Evolutionary conservation across 2,329 filamentous ascomycete species (phyloP), one percentile per base, ranked within the genome.

Genomic region (Ceratocystis papillata): DNA sequence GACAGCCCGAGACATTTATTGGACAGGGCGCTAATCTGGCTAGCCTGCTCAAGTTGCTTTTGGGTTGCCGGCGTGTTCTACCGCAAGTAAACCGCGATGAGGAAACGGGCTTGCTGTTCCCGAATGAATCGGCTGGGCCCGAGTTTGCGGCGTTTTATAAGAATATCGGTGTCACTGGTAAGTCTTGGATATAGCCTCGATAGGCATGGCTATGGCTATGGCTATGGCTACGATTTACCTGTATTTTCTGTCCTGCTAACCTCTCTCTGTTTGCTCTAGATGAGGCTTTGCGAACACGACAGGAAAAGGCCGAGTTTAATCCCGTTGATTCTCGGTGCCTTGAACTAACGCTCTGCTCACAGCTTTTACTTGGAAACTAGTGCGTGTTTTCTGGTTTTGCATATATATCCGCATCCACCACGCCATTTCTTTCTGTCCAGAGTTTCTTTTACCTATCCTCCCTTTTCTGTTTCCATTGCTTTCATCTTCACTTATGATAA

Each of bases 11-110:
- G 62, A 76, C 77, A 63, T 87, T 83, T 71, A 81, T 82, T 0
- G 78, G 80, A 65, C 83, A 87, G 69, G 84, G 84, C 17, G 79
- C 81, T 59, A 79, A 80, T 44, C 77, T 87, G 5, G 82, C 83
- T 4, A 78, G 82, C 57, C 74, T 86, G 48, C 73, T 87, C 62
- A 80, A 81, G 72, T 84, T 86, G 81, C 77, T 87, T 3, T 73
- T 87, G 8, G 76, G 76, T n/a, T 85, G 86, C 65, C 79, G 84
- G 48, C 81, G 82, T 68, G 80, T 82, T 0, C 77, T 85, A 4
- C 84, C 85, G 1, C 79, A 79, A 69, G 83, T 81, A 0, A 72
- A 75, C 28, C 75, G 78, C 1, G 75, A 76, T 48, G 71, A 75
- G 0, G 77, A 83, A 63, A 80, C 79, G 1, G 79, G 81, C 63